These are phyloP conservation scores for Aspergillus oerlinghausenensis DNA, from an alignment of 2,329 filamentous ascomycete species.

Conservation along the genomic window DNA sequence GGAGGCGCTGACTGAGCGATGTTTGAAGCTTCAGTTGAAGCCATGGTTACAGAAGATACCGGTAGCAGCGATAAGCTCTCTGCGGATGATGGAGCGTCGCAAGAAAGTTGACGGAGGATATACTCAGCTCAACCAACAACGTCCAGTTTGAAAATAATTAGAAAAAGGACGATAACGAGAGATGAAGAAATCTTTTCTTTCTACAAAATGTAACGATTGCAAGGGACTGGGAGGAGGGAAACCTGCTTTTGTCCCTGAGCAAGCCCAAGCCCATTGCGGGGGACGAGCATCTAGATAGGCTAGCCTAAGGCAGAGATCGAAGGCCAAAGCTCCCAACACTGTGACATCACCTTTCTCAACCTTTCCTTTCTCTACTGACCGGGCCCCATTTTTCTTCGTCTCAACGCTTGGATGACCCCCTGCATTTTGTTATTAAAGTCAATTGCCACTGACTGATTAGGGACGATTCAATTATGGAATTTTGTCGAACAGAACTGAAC, in stretches of 20 bases:
- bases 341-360: constrained; percentile 14
- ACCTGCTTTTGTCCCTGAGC: background rate
- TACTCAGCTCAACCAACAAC: background rate
- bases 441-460: background rate
- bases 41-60: constrained; percentile 13
- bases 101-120: background rate
- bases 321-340: constrained; percentile 8
- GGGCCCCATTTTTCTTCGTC: too few relatives aligned
- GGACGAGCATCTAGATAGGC: constrained; percentile 1
- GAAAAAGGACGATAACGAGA: background rate
- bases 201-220: background rate
- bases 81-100: background rate
- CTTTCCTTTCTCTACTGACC: background rate
- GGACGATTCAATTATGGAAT: background rate
- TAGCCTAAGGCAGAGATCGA: constrained; percentile 6
- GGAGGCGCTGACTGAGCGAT: constrained; percentile 5
- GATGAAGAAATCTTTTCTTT: background rate
- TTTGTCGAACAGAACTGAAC: background rate
- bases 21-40: constrained; percentile 12
- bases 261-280: background rate
- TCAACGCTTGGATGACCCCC: background rate
- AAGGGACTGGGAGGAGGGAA: background rate
- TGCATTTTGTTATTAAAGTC: background rate
- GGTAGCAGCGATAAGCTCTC: background rate
- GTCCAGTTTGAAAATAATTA: background rate